Evolutionary conservation across 2,329 filamentous ascomycete species (phyloP).

Genomic region (Ophiocordyceps camponoti-saundersi): DNA sequence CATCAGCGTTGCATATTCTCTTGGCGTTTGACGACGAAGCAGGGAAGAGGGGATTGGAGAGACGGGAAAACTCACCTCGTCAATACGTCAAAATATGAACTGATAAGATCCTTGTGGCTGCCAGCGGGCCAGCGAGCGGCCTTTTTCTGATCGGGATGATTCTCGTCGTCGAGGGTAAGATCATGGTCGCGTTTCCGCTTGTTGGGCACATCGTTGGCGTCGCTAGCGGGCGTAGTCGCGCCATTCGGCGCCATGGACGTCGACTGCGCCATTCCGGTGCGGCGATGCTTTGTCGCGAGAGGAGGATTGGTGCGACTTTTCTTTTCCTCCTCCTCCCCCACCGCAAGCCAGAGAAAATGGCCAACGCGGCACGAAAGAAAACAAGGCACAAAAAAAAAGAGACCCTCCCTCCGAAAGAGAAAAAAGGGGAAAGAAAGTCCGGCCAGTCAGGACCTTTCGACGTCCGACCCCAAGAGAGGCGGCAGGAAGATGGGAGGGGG

Average conservation of each 20-base stretch:
- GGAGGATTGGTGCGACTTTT: conserved; percentile 21
- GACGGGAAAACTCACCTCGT: conserved; percentile 14
- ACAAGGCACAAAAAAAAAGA: no score
- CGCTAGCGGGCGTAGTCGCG: conserved; percentile 17
- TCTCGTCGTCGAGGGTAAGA: conserved; percentile 7
- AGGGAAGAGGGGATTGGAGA: not conserved
- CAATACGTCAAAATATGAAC: conserved; percentile 19
- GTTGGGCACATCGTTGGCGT: conserved; percentile 16
- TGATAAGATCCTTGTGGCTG: conserved; percentile 18
- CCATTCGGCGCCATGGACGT: conserved; percentile 23
- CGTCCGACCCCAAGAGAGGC: not conserved
- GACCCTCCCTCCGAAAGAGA: not conserved
- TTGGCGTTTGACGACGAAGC: not conserved
- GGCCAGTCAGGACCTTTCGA: not conserved
- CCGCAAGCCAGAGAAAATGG: not conserved
- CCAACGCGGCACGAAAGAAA: not conserved
- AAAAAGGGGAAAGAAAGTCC: not conserved
- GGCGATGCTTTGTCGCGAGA: conserved; percentile 22
- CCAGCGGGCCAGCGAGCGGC: conserved; percentile 9
- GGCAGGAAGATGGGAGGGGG: not conserved
- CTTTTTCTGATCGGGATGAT: conserved; percentile 9
- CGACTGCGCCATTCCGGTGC: conserved; percentile 22
- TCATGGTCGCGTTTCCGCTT: conserved; percentile 42
- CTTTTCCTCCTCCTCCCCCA: conserved; percentile 16
- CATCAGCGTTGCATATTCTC: not conserved